These are phyloP conservation scores for Candida wancherniae DNA, from an alignment of 805 yeast species.

Conservation along the genomic window DNA sequence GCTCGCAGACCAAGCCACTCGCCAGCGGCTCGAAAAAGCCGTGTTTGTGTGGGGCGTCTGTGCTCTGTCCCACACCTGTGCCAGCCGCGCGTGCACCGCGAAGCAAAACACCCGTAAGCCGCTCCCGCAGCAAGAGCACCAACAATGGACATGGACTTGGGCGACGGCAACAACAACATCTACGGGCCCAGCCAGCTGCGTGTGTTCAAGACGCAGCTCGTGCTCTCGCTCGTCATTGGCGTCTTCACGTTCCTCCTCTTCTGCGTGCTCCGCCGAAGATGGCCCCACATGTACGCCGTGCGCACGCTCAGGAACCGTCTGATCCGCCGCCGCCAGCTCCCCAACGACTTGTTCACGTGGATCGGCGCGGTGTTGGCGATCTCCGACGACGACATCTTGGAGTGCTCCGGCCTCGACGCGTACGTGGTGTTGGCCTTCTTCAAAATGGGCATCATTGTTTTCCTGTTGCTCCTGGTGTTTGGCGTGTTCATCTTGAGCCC, in stretches of 20 bases:
- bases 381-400: constrained; percentile 23
- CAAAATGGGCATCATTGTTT: constrained; percentile 26
- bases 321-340: constrained; percentile 34
- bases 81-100: too few relatives aligned
- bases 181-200: constrained; percentile 47
- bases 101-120: too few relatives aligned
- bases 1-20: too few relatives aligned
- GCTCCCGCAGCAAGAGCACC: too few relatives aligned
- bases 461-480: constrained; percentile 17
- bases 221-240: constrained; percentile 47
- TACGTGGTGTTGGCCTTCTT: constrained; percentile 37
- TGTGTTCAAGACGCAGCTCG: constrained; percentile 53
- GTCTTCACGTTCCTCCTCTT: constrained; percentile 42
- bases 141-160: too few relatives aligned
- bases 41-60: too few relatives aligned
- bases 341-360: constrained; percentile 28
- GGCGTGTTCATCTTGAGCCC: constrained; percentile 35
- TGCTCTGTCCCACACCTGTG: too few relatives aligned
- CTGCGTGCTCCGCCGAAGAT: constrained; percentile 46
- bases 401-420: constrained; percentile 25
- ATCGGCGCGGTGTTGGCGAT: constrained; percentile 21
- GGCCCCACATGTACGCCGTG: constrained; percentile 56
- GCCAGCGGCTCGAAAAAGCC: too few relatives aligned
- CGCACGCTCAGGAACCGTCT: constrained; percentile 45
- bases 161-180: constrained; percentile 20